Percentiles rank a stretch among this genome's conserved stretches.
Evolutionary conservation across 768 basidiomycete species (phyloP).

Genomic region (Trametes villosa): DNA sequence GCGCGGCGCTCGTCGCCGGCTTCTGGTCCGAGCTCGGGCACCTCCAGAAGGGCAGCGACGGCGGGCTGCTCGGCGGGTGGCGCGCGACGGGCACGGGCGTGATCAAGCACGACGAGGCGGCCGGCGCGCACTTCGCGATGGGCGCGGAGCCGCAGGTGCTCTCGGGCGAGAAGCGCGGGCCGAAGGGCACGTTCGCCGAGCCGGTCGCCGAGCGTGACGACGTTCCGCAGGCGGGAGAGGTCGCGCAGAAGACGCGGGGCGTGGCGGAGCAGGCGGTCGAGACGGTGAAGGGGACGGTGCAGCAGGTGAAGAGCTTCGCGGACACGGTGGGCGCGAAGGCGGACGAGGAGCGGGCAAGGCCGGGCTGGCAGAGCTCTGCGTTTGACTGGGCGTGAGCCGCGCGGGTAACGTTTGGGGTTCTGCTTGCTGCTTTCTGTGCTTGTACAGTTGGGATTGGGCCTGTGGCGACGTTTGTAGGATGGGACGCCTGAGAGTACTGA

Average conservation of each 20-base stretch:
- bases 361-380: conserved; percentile 43
- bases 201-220: conserved; percentile 38
- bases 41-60: conserved; percentile 43
- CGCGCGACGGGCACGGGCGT: conserved; percentile 67
- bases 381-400: conserved; percentile 36
- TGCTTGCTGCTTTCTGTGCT: no score
- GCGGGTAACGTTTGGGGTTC: no score
- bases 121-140: conserved; percentile 55
- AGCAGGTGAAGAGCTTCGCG: conserved; percentile 37
- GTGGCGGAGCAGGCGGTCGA: conserved; percentile 32
- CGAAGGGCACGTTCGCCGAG: conserved; percentile 57
- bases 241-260: conserved; percentile 26
- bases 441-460: no score
- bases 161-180: conserved; percentile 68
- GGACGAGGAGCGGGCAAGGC: conserved; percentile 34
- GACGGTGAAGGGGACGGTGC: conserved; percentile 31
- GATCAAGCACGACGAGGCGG: conserved; percentile 53
- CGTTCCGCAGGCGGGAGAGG: conserved; percentile 10
- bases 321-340: conserved; percentile 38
- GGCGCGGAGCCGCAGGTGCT: conserved; percentile 78
- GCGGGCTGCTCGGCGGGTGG: conserved; percentile 48
- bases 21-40: conserved; percentile 73
- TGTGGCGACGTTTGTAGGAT: no score
- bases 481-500: no score
- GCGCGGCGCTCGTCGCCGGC: conserved; percentile 56